phyloP scores from a whole-genome alignment of 495 filamentous ascomycete species.

The Oidiodendron maius region DNA sequence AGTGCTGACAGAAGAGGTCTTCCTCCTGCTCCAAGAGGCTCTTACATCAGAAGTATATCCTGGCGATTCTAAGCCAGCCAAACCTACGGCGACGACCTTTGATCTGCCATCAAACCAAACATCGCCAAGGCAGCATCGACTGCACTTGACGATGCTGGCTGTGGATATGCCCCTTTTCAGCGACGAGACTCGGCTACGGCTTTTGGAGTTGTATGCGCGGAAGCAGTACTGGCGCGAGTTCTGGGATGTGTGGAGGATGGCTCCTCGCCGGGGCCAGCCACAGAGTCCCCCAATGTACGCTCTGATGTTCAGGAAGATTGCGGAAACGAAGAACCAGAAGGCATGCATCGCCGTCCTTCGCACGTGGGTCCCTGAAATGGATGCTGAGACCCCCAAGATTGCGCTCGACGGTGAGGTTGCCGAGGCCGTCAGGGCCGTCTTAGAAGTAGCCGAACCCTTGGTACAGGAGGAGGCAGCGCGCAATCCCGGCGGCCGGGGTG shows the following conservation, averaged over 20 bases:
- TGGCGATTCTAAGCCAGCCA: not conserved
- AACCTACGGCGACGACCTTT: conserved; percentile 8
- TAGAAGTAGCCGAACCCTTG: conserved; percentile 44
- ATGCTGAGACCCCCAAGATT: conserved; percentile 49
- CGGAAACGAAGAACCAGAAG: conserved; percentile 36
- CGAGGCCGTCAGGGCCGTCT: conserved; percentile 39
- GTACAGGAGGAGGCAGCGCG: conserved; percentile 21
- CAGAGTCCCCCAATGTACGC: conserved; percentile 53
- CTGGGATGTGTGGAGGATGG: conserved; percentile 55
- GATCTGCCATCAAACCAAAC: conserved; percentile 12
- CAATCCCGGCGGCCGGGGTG: conserved; percentile 10
- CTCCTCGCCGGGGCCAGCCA: conserved; percentile 39
- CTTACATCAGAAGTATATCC: not conserved
- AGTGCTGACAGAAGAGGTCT: conserved; percentile 37
- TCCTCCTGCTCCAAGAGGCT: conserved; percentile 36
- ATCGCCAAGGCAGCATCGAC: conserved; percentile 11
- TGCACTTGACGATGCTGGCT: conserved; percentile 26
- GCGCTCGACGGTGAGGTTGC: conserved; percentile 33
- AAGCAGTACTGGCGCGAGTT: conserved; percentile 46
- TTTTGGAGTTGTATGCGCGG: conserved; percentile 37
- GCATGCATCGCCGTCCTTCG: conserved; percentile 44
- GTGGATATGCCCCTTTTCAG: conserved; percentile 40
- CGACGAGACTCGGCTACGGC: conserved; percentile 37
- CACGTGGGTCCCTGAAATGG: conserved; percentile 51
- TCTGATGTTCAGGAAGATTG: conserved; percentile 46